Percentiles rank a stretch among this genome's conserved stretches.
phyloP scores from a whole-genome alignment of 2,329 filamentous ascomycete species.

The Ceratocystis diversiconidia region DNA sequence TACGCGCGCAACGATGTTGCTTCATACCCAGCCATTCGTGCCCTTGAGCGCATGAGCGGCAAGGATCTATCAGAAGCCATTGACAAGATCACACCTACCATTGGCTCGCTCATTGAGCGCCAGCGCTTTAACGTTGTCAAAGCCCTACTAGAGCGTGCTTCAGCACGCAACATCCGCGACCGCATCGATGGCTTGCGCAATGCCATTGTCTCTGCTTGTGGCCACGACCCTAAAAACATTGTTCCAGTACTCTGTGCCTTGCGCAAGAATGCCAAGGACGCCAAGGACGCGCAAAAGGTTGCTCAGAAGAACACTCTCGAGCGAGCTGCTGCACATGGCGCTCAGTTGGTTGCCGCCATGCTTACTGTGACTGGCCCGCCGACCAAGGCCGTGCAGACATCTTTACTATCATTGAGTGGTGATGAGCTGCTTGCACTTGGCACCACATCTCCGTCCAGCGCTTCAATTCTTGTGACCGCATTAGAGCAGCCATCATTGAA shows the following conservation, averaged over 20 bases:
- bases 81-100: constrained; percentile 55
- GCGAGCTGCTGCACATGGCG: constrained; percentile 46
- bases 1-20: constrained; percentile 83
- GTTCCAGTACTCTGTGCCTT: constrained; percentile 38
- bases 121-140: constrained; percentile 67
- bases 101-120: constrained; percentile 58
- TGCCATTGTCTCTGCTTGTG: constrained; percentile 35
- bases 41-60: constrained; percentile 71
- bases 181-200: constrained; percentile 35
- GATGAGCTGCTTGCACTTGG: constrained; percentile 50
- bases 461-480: constrained; percentile 37
- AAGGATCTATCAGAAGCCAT: constrained; percentile 69
- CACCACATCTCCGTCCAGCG: constrained; percentile 36
- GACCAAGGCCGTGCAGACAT: constrained; percentile 56
- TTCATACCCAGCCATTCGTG: constrained; percentile 69
- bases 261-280: constrained; percentile 25
- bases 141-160: constrained; percentile 69
- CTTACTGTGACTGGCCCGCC: constrained; percentile 57
- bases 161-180: constrained; percentile 47
- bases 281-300: constrained; percentile 21
- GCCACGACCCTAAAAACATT: constrained; percentile 33
- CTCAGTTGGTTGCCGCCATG: constrained; percentile 67
- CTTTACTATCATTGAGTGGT: constrained; percentile 45
- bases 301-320: constrained; percentile 11
- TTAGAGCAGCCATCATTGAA: constrained; percentile 34